Evolutionary conservation across 2,329 filamentous ascomycete genomes (phyloP).

Genomic region (Penicillium sp.): DNA sequence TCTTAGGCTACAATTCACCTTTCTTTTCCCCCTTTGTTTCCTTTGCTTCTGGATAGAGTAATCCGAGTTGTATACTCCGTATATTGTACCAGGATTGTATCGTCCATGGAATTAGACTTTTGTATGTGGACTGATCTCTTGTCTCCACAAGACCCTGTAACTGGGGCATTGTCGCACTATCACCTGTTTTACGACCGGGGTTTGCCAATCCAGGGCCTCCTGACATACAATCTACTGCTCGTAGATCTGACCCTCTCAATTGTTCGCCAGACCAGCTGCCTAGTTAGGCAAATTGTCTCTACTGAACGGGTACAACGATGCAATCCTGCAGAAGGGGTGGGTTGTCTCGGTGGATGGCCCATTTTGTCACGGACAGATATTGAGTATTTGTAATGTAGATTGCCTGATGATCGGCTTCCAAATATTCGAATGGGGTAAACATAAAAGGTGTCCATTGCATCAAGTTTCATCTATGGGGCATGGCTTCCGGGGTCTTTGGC

Average conservation of each 20-base stretch:
- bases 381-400: background rate
- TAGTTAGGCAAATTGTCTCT: background rate
- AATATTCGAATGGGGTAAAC: background rate
- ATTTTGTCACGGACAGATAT: background rate
- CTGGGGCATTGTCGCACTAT: constrained; percentile 19
- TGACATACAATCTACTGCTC: background rate
- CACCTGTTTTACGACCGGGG: constrained; percentile 7
- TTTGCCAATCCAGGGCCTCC: background rate
- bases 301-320: background rate
- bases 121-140: constrained; percentile 15
- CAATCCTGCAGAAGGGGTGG: background rate
- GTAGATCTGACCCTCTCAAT: background rate
- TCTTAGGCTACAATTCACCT: background rate
- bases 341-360: background rate
- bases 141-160: constrained; percentile 9
- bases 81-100: background rate
- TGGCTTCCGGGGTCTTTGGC: constrained; percentile 8
- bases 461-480: constrained; percentile 1
- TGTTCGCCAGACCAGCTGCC: background rate
- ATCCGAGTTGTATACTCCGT: background rate
- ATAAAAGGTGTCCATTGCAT: background rate
- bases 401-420: background rate
- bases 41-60: background rate
- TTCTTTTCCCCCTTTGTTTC: background rate
- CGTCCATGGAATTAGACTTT: background rate